These are phyloP conservation scores for Aspergillus uvarum DNA, from an alignment of 2,329 filamentous ascomycete species.

Conservation along the genomic window DNA sequence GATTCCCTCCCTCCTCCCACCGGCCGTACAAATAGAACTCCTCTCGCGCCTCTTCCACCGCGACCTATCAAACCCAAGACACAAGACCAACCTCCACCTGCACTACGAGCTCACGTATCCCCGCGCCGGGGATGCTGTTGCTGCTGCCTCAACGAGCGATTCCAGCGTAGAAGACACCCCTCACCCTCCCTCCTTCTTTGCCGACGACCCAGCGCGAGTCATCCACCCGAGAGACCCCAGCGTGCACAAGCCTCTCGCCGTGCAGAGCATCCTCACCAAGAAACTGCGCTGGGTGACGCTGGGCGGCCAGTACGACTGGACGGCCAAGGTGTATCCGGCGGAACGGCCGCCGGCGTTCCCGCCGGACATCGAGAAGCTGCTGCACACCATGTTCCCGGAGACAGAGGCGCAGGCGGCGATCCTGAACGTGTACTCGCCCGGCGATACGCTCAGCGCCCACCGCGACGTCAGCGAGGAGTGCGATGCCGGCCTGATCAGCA, in stretches of 20 bases:
- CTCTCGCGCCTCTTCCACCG: slow-evolving; percentile 73
- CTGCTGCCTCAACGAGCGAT: slow-evolving; percentile 41
- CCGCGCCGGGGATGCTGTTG: slow-evolving; percentile 8
- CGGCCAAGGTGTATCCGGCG: slow-evolving; percentile 74
- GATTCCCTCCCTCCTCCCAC: slow-evolving; percentile 71
- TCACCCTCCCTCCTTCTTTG: slow-evolving; percentile 50
- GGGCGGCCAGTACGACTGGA: slow-evolving; percentile 97
- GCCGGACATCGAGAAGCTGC: slow-evolving; percentile 64
- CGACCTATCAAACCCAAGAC: slow-evolving; percentile 69
- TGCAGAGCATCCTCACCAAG: slow-evolving; percentile 69
- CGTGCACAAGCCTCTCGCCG: slow-evolving; percentile 72
- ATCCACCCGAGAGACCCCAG: slow-evolving; percentile 64
- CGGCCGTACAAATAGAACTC: slow-evolving; percentile 65
- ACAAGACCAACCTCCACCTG: slow-evolving; percentile 87
- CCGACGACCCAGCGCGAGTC: slow-evolving; percentile 45
- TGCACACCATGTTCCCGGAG: slow-evolving; percentile 70
- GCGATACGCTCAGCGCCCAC: slow-evolving; percentile 89
- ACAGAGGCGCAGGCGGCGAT: slow-evolving; percentile 87
- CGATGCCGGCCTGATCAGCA: slow-evolving; percentile 73
- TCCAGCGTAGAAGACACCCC: slow-evolving; percentile 20
- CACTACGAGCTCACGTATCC: slow-evolving; percentile 73
- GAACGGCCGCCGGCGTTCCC: slow-evolving; percentile 72
- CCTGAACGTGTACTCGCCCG: slow-evolving; percentile 86
- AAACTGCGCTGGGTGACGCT: slow-evolving; percentile 92
- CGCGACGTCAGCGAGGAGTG: slow-evolving; percentile 88